phyloP scores from a whole-genome alignment of 257 asterid genomes.

The Cruciata laevipes region DNA sequence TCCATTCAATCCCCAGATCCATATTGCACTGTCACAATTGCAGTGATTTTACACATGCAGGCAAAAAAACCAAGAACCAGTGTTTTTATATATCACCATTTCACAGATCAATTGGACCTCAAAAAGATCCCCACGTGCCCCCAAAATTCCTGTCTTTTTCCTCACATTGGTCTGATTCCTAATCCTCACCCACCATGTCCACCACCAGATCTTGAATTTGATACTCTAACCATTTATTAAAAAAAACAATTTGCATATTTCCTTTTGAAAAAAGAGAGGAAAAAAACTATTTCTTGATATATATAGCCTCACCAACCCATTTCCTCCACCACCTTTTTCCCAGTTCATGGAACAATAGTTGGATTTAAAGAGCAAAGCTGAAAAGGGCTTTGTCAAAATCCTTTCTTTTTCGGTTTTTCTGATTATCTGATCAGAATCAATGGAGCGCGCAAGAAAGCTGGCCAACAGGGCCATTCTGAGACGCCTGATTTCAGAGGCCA shows the following conservation, averaged over 20 bases:
- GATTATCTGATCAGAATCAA: conserved; percentile 14
- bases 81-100: conserved; percentile 5
- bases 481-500: conserved; percentile 54
- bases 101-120: conserved; percentile 21
- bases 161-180: conserved; percentile 21
- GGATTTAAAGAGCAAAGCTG: conserved; percentile 17
- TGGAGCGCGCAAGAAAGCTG: conserved; percentile 78
- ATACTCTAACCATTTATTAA: not conserved
- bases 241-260: not conserved
- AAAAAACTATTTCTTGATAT: not conserved
- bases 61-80: not conserved
- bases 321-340: conserved; percentile 38
- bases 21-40: not conserved
- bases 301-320: conserved; percentile 28
- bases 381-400: conserved; percentile 18
- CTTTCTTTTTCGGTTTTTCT: conserved; percentile 8
- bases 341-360: conserved; percentile 20
- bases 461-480: conserved; percentile 58
- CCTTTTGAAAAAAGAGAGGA: not conserved
- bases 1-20: conserved; percentile 52
- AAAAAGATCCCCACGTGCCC: conserved; percentile 22
- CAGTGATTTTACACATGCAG: not conserved
- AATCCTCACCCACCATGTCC: conserved; percentile 24
- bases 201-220: conserved; percentile 45
- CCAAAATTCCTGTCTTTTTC: conserved; percentile 32